Evolutionary conservation across 176 grass and related monocot genomes (phyloP).

Genomic region (Cocos nucifera): DNA sequence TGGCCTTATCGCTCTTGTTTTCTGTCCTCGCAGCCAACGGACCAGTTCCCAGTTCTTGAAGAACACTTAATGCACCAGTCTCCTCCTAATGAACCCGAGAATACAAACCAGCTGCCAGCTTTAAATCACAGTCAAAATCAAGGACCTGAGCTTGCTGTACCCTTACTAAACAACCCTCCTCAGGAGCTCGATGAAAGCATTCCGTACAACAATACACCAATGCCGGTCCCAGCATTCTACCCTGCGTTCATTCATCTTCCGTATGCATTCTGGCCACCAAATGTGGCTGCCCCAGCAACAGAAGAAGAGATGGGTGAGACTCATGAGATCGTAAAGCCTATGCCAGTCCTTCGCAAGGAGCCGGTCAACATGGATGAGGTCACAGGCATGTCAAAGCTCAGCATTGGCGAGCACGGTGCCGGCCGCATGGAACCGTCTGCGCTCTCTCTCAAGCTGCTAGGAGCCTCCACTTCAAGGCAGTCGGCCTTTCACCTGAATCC

Average conservation of each 20-base stretch:
- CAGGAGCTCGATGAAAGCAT: constrained; percentile 22
- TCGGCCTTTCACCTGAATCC: constrained; percentile 66
- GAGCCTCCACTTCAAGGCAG: constrained; percentile 39
- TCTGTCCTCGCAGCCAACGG: constrained; percentile 35
- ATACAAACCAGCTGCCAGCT: constrained; percentile 27
- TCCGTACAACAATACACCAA: constrained; percentile 15
- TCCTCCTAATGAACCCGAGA: constrained; percentile 31
- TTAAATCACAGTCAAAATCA: not conserved
- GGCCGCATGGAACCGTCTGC: constrained; percentile 35
- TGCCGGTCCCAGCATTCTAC: constrained; percentile 33
- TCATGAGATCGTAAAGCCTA: constrained; percentile 62
- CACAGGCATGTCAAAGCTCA: constrained; percentile 73
- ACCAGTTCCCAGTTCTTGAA: constrained; percentile 6
- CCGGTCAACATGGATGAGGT: constrained; percentile 54
- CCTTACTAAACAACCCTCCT: constrained; percentile 10
- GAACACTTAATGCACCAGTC: constrained; percentile 25
- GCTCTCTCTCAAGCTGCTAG: constrained; percentile 62
- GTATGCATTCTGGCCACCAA: constrained; percentile 35
- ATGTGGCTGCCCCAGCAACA: constrained; percentile 13
- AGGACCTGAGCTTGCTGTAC: not conserved
- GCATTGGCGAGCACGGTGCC: constrained; percentile 39
- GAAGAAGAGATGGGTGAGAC: constrained; percentile 21
- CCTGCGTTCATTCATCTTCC: constrained; percentile 34
- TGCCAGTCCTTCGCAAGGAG: constrained; percentile 44
- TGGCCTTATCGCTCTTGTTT: constrained; percentile 9